Evolutionary conservation across 139 green algal species (phyloP).

Genomic region (Volvox africanus): DNA sequence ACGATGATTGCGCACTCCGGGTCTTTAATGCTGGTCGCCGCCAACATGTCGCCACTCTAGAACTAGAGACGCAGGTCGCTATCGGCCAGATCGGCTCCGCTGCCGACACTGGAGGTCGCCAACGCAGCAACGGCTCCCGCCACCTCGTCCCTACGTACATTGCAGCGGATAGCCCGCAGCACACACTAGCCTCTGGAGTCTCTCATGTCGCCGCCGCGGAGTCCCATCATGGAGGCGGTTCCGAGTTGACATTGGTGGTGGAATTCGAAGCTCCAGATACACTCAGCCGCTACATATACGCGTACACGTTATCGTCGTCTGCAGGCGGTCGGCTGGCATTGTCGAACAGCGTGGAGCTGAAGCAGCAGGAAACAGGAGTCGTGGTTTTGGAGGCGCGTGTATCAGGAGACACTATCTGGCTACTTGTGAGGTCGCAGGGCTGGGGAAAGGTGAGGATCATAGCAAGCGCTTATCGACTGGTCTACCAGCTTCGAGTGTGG

Average conservation of each 20-base stretch:
- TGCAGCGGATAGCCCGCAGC: neutral
- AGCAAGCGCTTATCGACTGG: too few species aligned
- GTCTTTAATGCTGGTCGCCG: slow-evolving; percentile 46
- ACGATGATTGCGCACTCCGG: slow-evolving; percentile 58
- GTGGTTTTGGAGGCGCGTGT: slow-evolving; percentile 37
- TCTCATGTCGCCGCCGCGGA: neutral
- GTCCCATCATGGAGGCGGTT: neutral
- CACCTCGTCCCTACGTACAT: slow-evolving; percentile 31
- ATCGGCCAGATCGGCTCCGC: neutral
- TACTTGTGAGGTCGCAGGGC: slow-evolving; percentile 26
- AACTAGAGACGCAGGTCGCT: slow-evolving; percentile 11
- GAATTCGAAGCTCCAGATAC: slow-evolving; percentile 47
- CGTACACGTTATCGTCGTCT: slow-evolving; percentile 4
- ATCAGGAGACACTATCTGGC: slow-evolving; percentile 44
- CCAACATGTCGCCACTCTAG: slow-evolving; percentile 47
- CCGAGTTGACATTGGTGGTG: slow-evolving; percentile 15
- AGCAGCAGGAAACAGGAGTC: slow-evolving; percentile 16
- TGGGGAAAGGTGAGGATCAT: slow-evolving; percentile 16
- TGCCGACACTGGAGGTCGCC: neutral
- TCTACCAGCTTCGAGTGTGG: too few species aligned
- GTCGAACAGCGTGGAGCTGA: neutral
- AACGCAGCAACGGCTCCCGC: neutral
- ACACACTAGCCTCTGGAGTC: neutral
- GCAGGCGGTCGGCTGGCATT: slow-evolving; percentile 3
- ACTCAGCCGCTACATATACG: slow-evolving; percentile 4